These are phyloP conservation scores for Sporothrix brunneoviolacea DNA, from an alignment of 2,329 filamentous ascomycete genomes.

Conservation along the genomic window DNA sequence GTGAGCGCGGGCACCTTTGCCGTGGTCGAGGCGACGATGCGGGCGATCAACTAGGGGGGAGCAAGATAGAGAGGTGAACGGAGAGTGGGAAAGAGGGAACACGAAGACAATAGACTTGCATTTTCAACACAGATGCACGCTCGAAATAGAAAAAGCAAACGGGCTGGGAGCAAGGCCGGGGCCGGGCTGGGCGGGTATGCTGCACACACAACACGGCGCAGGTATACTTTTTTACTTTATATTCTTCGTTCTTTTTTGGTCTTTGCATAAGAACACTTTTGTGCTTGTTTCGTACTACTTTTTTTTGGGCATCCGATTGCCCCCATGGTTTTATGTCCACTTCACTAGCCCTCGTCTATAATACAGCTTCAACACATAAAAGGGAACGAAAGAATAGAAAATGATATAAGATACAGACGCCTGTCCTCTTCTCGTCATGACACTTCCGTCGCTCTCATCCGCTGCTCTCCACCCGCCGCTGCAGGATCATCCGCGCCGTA, in stretches of 20 bases:
- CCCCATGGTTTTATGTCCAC: too few relatives aligned
- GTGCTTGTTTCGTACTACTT: too few relatives aligned
- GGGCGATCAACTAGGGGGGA: slow-evolving; percentile 42
- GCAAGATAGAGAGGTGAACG: background rate
- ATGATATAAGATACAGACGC: background rate
- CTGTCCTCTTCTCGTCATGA: background rate
- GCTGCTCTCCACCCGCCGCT: slow-evolving; percentile 58
- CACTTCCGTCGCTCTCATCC: slow-evolving; percentile 25
- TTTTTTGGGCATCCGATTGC: too few relatives aligned
- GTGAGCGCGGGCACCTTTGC: slow-evolving; percentile 97
- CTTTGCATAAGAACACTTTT: too few relatives aligned
- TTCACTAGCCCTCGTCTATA: background rate
- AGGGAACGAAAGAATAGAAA: background rate
- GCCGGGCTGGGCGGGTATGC: background rate
- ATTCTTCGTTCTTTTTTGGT: background rate
- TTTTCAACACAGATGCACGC: background rate
- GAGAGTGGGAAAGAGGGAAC: background rate
- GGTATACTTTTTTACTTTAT: slow-evolving; percentile 1
- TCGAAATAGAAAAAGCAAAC: background rate
- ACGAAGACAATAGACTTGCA: background rate
- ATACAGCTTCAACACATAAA: slow-evolving; percentile 1
- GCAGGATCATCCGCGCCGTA: slow-evolving; percentile 60
- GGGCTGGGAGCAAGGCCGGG: background rate
- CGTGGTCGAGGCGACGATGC: slow-evolving; percentile 64
- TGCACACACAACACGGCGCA: background rate